These are phyloP conservation scores for Nakaseomyces kungkrabaensis DNA, from an alignment of 1,139 yeast genomes.

Conservation along the genomic window DNA sequence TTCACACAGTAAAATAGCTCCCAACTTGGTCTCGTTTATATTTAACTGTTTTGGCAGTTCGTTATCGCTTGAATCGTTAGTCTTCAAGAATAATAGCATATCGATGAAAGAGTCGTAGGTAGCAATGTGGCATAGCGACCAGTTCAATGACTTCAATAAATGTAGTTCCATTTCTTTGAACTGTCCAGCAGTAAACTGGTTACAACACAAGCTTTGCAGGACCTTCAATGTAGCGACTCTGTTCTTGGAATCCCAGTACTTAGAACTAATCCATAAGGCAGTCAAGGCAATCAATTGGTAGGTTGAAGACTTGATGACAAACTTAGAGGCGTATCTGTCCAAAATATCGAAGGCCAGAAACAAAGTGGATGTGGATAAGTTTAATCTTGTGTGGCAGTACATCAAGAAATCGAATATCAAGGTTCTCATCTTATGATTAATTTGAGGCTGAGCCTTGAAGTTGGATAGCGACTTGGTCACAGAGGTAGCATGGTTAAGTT, in stretches of 20 bases:
- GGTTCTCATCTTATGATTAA: slow-evolving; percentile 18
- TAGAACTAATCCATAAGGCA: slow-evolving; percentile 65
- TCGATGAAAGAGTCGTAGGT: slow-evolving; percentile 57
- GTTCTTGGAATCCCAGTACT: slow-evolving; percentile 59
- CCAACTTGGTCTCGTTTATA: slow-evolving; percentile 41
- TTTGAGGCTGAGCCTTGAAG: slow-evolving; percentile 16
- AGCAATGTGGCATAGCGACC: slow-evolving; percentile 32
- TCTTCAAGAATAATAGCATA: slow-evolving; percentile 34
- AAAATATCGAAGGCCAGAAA: slow-evolving; percentile 74
- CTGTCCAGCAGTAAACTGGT: slow-evolving; percentile 47
- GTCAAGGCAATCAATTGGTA: slow-evolving; percentile 63
- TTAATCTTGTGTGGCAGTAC: slow-evolving; percentile 74
- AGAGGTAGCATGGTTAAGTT: slow-evolving; percentile 2
- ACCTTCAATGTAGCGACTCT: slow-evolving; percentile 52
- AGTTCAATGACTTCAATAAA: slow-evolving; percentile 36
- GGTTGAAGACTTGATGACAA: slow-evolving; percentile 61
- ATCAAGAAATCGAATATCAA: slow-evolving; percentile 67
- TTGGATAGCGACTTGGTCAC: slow-evolving; percentile 7
- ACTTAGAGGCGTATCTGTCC: slow-evolving; percentile 81
- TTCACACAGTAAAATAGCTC: slow-evolving; percentile 56
- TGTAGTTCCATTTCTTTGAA: slow-evolving; percentile 64
- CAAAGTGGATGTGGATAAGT: slow-evolving; percentile 67
- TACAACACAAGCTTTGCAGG: slow-evolving; percentile 42
- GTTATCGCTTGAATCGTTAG: slow-evolving; percentile 16
- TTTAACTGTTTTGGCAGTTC: slow-evolving; percentile 12